Percentiles rank a stretch among this genome's conserved stretches.
Evolutionary conservation across 768 basidiomycete species (phyloP).

Genomic region (Gymnopilus dilepis): DNA sequence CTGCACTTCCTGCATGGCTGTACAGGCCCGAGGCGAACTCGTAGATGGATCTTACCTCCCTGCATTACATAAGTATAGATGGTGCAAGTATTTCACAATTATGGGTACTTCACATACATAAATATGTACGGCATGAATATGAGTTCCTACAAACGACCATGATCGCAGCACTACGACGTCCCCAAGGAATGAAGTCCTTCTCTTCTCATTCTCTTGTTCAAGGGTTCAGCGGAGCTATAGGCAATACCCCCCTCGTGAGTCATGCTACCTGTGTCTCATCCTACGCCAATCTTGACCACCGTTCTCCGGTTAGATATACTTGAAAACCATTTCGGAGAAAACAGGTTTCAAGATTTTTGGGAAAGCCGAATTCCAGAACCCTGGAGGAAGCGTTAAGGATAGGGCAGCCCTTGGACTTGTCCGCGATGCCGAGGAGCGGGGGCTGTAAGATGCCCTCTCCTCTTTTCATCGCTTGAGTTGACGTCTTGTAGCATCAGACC

Average conservation of each 20-base stretch:
- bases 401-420: constrained; percentile 92
- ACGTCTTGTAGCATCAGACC: constrained; percentile 64
- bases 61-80: constrained; percentile 38
- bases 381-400: constrained; percentile 97
- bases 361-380: constrained; percentile 99
- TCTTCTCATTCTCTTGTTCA: constrained; percentile 54
- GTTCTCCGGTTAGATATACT: constrained; percentile 66
- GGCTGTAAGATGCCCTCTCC: constrained; percentile 56
- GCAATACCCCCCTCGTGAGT: constrained; percentile 90
- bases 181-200: constrained; percentile 37
- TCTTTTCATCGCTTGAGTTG: neutral
- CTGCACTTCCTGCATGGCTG: no score
- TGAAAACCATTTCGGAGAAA: constrained; percentile 80
- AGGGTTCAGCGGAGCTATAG: constrained; percentile 88
- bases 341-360: constrained; percentile 86
- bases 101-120: constrained; percentile 6
- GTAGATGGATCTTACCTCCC: no score
- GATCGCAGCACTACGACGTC: constrained; percentile 38
- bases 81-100: constrained; percentile 24
- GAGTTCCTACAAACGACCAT: constrained; percentile 32
- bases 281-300: neutral
- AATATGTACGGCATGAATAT: constrained; percentile 3
- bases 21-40: no score
- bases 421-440: constrained; percentile 83
- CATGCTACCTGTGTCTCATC: neutral